Evolutionary conservation across 345 rosid species (phyloP), one percentile per base, ranked within the genome.

Genomic region (Rubroshorea leprosula): DNA sequence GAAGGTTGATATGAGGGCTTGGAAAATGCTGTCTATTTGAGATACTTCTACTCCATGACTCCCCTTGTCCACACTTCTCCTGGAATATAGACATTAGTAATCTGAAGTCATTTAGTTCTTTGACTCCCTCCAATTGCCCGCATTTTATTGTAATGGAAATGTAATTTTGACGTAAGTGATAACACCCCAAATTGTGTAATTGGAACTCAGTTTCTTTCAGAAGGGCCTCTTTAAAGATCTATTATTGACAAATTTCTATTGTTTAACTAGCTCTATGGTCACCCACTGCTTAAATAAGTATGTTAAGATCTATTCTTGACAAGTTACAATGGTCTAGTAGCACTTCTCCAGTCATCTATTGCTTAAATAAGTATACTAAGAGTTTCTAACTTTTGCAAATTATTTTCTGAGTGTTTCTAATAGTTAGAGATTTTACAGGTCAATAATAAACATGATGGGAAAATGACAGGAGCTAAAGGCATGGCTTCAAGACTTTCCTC

Each of bases 391-490:
- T n/a, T n/a, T n/a, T n/a, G n/a, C n/a, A n/a, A n/a, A n/a, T n/a
- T n/a, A n/a, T n/a, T n/a, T n/a, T n/a, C n/a, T n/a, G 35, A 9
- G 35, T 29, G 26, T 61, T 12, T 16, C 43, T 9, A 45, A 23
- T 54, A 31, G 20, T 23, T 24, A 17, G 44, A 38, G 58, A 27
- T 51, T 44, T 8, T 67, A 29, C 73, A 73, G 81, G 73, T 55
- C 26, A 68, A 64, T 38, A 67, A 62, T 53, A 58, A 64, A 20
- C 38, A n/a, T 29, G 53, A 47, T 31, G 63, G 24, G 60, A 47
- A 64, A 62, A 62, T 53, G 21, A 57, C 56, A 13, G 69, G 55
- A 62, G 47, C 64, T 57, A 57, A 68, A 77, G 81, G 81, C 73
- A 43, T 27, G 51, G 31, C 24, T 49, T 22, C 47, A 16, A 43